These are phyloP conservation scores for Curvularia sp. DNA, from an alignment of 2,329 filamentous ascomycete species.

Conservation along the genomic window DNA sequence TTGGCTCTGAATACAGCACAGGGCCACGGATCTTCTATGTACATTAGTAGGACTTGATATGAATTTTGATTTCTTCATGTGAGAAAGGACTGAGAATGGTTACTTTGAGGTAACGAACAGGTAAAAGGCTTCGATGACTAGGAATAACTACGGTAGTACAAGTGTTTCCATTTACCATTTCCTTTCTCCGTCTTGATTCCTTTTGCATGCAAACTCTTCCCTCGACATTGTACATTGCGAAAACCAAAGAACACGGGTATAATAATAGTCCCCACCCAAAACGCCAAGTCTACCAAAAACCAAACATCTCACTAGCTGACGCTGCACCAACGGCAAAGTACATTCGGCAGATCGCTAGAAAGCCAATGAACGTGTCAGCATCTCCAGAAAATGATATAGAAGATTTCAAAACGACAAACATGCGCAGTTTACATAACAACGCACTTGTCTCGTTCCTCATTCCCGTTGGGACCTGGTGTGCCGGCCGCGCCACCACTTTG, in stretches of 20 bases:
- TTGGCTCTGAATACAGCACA: background rate
- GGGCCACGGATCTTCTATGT: background rate
- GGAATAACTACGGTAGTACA: background rate
- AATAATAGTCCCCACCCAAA: background rate
- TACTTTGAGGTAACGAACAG: background rate
- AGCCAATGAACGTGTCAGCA: background rate
- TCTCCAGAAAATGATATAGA: background rate
- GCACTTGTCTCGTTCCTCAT: constrained; percentile 43
- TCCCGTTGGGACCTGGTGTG: constrained; percentile 11
- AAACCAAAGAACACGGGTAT: background rate
- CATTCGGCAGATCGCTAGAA: background rate
- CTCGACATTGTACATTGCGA: background rate
- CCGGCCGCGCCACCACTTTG: constrained; percentile 34
- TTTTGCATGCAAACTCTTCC: background rate
- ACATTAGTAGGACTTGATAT: background rate
- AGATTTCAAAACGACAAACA: background rate
- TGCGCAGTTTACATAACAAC: constrained; percentile 41
- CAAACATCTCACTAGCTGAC: background rate
- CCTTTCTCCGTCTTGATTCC: background rate
- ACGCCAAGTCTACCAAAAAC: background rate
- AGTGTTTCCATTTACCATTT: background rate
- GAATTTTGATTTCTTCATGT: background rate
- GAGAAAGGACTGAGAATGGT: background rate
- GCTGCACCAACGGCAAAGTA: background rate
- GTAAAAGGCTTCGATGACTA: background rate